Percentiles rank a stretch among this genome's conserved stretches.
These are phyloP conservation scores for Mortierella sp. DNA, from an alignment of 371 early-diverging fungal species.

Conservation along the genomic window DNA sequence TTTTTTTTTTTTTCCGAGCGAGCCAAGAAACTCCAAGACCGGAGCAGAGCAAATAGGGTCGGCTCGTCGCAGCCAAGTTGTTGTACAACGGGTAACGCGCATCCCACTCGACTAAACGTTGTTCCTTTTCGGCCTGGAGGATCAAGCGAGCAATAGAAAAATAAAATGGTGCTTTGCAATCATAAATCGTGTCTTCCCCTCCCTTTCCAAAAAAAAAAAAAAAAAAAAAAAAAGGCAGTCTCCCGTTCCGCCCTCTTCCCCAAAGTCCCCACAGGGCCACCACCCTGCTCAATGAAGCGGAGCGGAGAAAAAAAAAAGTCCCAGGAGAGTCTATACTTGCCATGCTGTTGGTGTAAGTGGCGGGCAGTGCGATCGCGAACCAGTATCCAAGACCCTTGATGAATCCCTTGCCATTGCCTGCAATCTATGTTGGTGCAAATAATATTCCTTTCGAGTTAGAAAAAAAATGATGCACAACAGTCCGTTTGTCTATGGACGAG, in stretches of 20 bases:
- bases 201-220: background rate
- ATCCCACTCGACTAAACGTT: background rate
- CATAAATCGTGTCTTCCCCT: slow-evolving; percentile 32
- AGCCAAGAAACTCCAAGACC: no score
- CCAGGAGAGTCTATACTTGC: slow-evolving; percentile 51
- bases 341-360: slow-evolving; percentile 98
- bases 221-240: background rate
- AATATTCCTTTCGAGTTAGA: no score
- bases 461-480: no score
- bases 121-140: background rate
- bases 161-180: slow-evolving; percentile 43
- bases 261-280: no score
- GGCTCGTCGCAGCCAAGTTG: no score
- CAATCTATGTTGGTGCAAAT: slow-evolving; percentile 45
- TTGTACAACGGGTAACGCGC: no score
- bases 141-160: no score
- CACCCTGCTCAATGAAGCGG: background rate
- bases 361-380: slow-evolving; percentile 97
- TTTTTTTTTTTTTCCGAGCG: background rate
- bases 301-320: background rate
- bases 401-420: slow-evolving; percentile 72
- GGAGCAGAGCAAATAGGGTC: no score
- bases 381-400: slow-evolving; percentile 81
- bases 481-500: no score
- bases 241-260: no score